Base-by-base conservation (phyloP, 1,284 basidiomycete species). In the Leccinum glutinopallens region DNA sequence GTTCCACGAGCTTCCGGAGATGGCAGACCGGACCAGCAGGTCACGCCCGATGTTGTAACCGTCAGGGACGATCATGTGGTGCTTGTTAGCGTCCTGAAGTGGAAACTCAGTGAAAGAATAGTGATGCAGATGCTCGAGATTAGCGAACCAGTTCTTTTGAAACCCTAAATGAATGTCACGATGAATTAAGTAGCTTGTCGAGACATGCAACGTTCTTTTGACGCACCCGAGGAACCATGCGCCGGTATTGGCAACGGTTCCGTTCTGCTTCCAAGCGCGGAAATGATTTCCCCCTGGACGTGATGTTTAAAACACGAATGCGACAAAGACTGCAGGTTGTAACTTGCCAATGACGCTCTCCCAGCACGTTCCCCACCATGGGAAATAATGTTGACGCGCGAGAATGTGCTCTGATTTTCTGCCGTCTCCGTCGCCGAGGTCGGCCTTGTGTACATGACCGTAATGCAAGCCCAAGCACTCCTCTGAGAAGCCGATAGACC, bases 11-110 rank as follows among this genome's bases (percentile, higher is more conserved):
- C 83, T 83, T n/a, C 86, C 88, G 8, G 80, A 73, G 25, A 83
- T 72, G n/a, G 91, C 90, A 12, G 80, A 84, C 51, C 83, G 80
- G 25, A 93, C 89, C 61, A 93, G 79, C 77, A 81, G 86, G 75
- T 93, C 88, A 19, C 92, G 86, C 12, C 91, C 90, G 57, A 89
- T 78, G 69, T 93, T 92, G 71, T 92, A 93, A 5, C 91, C 91
- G 65, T 94, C 78, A 9, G 85, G 84, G 22, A 87, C 81, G 61
- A 94, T 93, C 74, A 81, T 87, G 71, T 94, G 91, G 66, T 87
- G 79, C 69, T 84, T 87, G 19, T 80, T 81, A 2, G 87, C 87
- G 69, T 91, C 81, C 85, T 88, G 63, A 59, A 53, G 35, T 1
- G 29, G 22, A 33, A 57, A 29, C 35, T 59, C 53, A 19, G 56